A percentile compares a stretch with the other conserved stretches of the same genome.
Evolutionary conservation across 164 flowering plant genomes (phyloP).

Genomic region (Aristolochia fimbriata): DNA sequence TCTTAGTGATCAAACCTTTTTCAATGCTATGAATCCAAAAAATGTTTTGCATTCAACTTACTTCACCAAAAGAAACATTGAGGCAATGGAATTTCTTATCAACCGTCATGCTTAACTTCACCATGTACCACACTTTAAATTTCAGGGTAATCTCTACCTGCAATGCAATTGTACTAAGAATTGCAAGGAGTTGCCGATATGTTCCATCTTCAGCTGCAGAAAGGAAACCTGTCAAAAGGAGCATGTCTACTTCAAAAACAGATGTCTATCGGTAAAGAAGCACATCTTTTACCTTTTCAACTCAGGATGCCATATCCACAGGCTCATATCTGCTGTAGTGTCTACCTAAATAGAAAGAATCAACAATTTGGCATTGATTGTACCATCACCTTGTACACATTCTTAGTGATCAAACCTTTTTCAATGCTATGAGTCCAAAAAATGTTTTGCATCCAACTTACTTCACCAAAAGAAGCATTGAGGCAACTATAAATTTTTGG

Average conservation of each 20-base stretch:
- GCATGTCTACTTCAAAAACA: too few relatives aligned
- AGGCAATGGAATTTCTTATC: constrained; percentile 17
- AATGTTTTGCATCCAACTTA: constrained; percentile 18
- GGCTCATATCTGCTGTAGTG: not conserved
- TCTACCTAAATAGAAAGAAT: not conserved
- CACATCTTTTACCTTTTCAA: not conserved
- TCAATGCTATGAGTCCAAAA: constrained; percentile 49
- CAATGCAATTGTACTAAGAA: too few relatives aligned
- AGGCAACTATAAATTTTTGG: constrained; percentile 45
- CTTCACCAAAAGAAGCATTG: constrained; percentile 45
- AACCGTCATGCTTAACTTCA: too few relatives aligned
- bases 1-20: constrained; percentile 47
- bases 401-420: constrained; percentile 47
- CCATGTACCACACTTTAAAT: too few relatives aligned
- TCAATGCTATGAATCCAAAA: constrained; percentile 49
- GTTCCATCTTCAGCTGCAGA: too few relatives aligned
- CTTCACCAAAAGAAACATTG: constrained; percentile 44
- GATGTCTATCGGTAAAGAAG: too few relatives aligned
- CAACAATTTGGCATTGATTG: constrained; percentile 7
- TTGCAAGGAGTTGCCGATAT: too few relatives aligned
- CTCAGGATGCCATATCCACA: not conserved
- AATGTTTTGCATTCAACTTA: constrained; percentile 18
- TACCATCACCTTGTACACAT: constrained; percentile 23
- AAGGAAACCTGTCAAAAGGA: too few relatives aligned
- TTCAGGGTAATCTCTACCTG: too few relatives aligned